Evolutionary conservation across 108 stramenopile genomes (phyloP), one percentile per base, ranked within the genome.

Genomic region (Poteriospumella lacustris): DNA sequence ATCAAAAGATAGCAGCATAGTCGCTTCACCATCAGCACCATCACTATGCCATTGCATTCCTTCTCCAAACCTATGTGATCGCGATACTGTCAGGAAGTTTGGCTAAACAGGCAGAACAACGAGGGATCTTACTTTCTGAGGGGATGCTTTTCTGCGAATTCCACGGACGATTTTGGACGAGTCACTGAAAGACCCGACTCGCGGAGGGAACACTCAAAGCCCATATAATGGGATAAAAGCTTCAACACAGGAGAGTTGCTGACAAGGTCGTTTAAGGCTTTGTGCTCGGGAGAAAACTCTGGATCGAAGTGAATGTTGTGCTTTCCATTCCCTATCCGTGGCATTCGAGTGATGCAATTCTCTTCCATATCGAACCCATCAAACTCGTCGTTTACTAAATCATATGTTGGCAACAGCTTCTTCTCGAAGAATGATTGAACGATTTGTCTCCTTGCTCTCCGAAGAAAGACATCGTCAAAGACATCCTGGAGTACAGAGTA

Each of bases 231-330:
- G 12, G 29, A 34, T 5, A 64, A 24, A 5, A 19, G 15, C 3
- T 31, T 5, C 33, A 33, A 24, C 28, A 64, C 9, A 24, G 33
- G 33, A 24, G 12, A 26, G 9, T 31, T 34, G 3, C 36, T 33
- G 29, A 33, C 60, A 3, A 64, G 5, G 5, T 3, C 36, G 28
- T 26, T 34, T 5, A 33, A 19, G 36, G 60, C 15, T 31, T 64
- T 34, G 36, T 64, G 60, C 5, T 64, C 33, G 60, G 31, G 15
- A 31, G 60, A 64, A 64, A 64, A 64, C 36, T 64, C 12, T 12
- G 60, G 60, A 64, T 64, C 60, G 36, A 64, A 64, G 31, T 64
- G 60, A 31, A 64, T 64, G 60, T 64, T 64, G 24, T 64, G 60
- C 60, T 64, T 64, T 64, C 60, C 60, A 64, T 34, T 26, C 3